Base-by-base conservation (phyloP, 2,329 filamentous ascomycete species). In the Madurella mycetomatis region DNA sequence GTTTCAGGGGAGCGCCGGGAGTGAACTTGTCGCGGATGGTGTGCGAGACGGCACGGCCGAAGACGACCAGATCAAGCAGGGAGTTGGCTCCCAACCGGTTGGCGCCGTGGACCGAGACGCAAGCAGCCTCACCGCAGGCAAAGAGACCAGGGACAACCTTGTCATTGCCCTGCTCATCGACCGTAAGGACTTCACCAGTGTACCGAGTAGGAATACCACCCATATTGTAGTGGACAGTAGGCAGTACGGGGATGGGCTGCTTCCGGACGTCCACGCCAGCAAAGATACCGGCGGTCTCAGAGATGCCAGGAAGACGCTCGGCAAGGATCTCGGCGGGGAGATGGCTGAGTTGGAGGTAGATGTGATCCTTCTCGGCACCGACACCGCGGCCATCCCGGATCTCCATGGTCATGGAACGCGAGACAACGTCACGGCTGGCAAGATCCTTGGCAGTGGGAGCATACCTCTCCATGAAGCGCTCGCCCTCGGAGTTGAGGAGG, bases 221-320 rank as follows among this genome's bases (percentile, higher is more conserved):
- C 94, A 97, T 99, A 83, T 96, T 96, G 83, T 99, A 99, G 81
- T 99, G 92, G 64, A 96, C 92, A 43, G 92, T 97, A 55, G 92
- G 92, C 60, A 97, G 81, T 62, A 97, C 92, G 58, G 92, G 92
- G 65, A 97, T 97, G 62, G 92, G 92, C 76, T 96, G 89, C 80
- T 96, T 96, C 69, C 86, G 87, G 64, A 99, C 92, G 72, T 99
- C 94, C 66, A 99, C 92, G 76, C 94, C 92, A 57, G 92, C 83
- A 75, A 99, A 99, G 68, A 97, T 97, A 65, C 90, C 91, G 50
- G 92, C 94, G 34, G 94, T 99, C 81, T 99, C 94, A 40, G 92
- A 96, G 72, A 99, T 99, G 84, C 92, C 92, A 53, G 92, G 92
- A 57, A 99, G 87, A 80, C 94, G 90, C 78, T 97, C 92, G 71